Base-by-base conservation (phyloP, 176 grass and related monocot genomes). In the Calamus simplicifolius region DNA sequence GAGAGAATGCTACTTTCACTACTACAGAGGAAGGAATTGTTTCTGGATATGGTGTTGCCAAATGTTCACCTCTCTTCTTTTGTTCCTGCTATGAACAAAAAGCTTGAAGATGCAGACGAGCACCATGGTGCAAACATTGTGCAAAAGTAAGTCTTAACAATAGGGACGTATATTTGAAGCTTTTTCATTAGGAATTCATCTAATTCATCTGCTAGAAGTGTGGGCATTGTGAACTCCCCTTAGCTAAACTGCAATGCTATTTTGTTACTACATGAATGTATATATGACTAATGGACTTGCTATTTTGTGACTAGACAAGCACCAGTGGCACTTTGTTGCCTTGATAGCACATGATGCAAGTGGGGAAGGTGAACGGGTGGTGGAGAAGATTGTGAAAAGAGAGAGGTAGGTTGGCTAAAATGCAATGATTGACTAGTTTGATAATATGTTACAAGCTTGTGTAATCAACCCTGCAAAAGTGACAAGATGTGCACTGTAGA, bases 21-120 rank as follows among this genome's bases (percentile, higher is more conserved):
- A 85, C 85, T 29, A 95, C 89, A 52, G 86, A 95, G 73, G 90
- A 95, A 80, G 90, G 90, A 17, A 95, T 87, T 56, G 90, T 89
- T n/a, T 85, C 90, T 29, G 90, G 90, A 55, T 85, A 85, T 31
- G 90, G 85, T 55, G 79, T 85, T 0, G 90, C 90, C 3, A 85
- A 78, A 78, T 75, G 82, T 95, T 48, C 90, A 95, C 50, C 90
- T 95, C 4, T 95, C 90, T 4, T 86, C 70, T 16, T 73, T 57
- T 18, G n/a, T 95, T 61, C 77, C 85, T 0, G 79, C 80, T 18
- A 95, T 89, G 55, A 95, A 89, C 70, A 85, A 89, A 18, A 95
- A 69, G 62, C 16, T 95, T 27, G 85, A 95, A 2, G 81, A 89
- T 56, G 81, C 85, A 15, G 86, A 95, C 38, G 90, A 95, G 58